Evolutionary conservation across 352 stramenopile genomes (phyloP), one percentile per base, ranked within the genome.

Genomic region (Pythium pyrilobum): DNA sequence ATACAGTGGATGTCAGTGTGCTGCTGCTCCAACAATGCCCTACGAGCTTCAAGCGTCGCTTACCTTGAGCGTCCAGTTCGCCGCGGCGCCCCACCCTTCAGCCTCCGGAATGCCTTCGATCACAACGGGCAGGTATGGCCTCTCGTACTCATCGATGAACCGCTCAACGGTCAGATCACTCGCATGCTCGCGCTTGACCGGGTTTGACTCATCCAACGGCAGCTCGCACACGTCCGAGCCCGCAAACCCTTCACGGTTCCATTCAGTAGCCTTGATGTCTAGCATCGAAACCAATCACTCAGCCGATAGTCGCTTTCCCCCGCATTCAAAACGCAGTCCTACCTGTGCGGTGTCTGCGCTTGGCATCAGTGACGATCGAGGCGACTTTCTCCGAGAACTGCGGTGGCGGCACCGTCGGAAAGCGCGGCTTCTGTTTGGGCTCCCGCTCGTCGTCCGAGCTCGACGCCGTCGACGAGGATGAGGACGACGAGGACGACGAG

Each of bases 101-200:
- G 72, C 66, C 53, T 90, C 76, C 0, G 87, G 87, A 21, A 96
- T 73, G 43, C 85, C 84, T 46, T 86, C 74, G 31, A 96, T 92
- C 28, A 96, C 76, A 5, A 94, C 76, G 11, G 85, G 87, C 25
- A 91, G 46, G 31, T 36, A 69, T 8, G 72, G 74, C 34, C 64
- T 81, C 51, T 96, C 87, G 56, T 92, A 96, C 59, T 92, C 74
- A 9, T 88, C 62, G 31, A 91, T 86, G 57, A 96, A 96, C 13
- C 85, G 65, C 52, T 89, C 71, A 13, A 93, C 68, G 12, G 64
- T 89, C 36, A 96, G 54, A 31, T 95, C 72, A 27, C 72, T 81
- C 62, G 72, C 84, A 44, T 85, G 68, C 53, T 95, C 83, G 46
- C 81, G 71, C 60, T 78, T 73, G 45, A 96, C 74, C 7, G 60